These are phyloP conservation scores for Vitis rupestris DNA, from an alignment of 164 flowering plant species.

Conservation along the genomic window DNA sequence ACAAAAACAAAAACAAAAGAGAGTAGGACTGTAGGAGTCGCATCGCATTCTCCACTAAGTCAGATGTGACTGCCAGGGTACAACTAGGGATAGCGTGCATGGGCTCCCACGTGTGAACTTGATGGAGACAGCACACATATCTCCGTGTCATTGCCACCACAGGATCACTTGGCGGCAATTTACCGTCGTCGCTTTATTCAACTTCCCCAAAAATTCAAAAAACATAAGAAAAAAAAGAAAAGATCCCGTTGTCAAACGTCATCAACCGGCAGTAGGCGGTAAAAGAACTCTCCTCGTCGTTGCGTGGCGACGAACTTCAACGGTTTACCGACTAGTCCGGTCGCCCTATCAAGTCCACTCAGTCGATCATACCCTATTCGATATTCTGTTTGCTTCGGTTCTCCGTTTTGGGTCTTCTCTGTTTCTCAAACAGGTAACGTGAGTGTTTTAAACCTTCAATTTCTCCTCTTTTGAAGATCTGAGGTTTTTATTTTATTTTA, in stretches of 20 bases:
- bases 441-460: too few relatives aligned
- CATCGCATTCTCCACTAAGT: too few relatives aligned
- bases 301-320: slow-evolving; percentile 3
- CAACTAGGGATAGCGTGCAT: too few relatives aligned
- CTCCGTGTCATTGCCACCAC: too few relatives aligned
- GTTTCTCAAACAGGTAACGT: not conserved
- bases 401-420: slow-evolving; percentile 6
- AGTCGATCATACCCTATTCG: not conserved
- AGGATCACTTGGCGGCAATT: not conserved
- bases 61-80: too few relatives aligned
- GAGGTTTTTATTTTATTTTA: not conserved
- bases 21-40: too few relatives aligned
- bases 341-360: not conserved
- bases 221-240: not conserved
- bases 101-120: too few relatives aligned
- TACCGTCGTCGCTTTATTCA: not conserved
- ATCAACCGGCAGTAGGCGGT: slow-evolving; percentile 17
- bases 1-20: too few relatives aligned
- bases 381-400: slow-evolving; percentile 1
- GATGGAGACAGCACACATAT: too few relatives aligned
- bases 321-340: slow-evolving; percentile 14
- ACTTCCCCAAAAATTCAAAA: not conserved
- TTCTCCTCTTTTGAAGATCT: too few relatives aligned
- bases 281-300: not conserved
- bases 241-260: not conserved